phyloP scores from a whole-genome alignment of 345 rosid genomes.

The Salix brachista region DNA sequence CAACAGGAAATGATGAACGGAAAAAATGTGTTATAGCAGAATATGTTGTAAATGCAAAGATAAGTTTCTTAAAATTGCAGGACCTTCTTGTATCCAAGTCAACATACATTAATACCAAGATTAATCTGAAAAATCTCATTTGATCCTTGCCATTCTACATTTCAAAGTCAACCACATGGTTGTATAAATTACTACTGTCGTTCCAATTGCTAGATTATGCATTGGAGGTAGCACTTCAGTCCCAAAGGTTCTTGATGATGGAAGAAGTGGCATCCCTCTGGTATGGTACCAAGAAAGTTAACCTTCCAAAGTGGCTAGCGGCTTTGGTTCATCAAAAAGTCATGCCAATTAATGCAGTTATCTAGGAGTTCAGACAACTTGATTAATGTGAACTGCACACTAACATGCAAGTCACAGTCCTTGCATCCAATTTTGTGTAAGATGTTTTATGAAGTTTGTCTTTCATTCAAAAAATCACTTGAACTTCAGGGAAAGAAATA shows the following conservation, averaged over 20 bases:
- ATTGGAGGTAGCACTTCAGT: not conserved
- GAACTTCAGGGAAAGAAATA: not conserved
- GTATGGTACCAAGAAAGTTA: not conserved
- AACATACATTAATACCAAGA: not conserved
- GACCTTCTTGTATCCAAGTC: not conserved
- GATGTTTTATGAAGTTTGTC: not conserved
- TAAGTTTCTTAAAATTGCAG: not conserved
- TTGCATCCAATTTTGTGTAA: not conserved
- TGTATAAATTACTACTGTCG: no score
- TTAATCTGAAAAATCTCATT: not conserved
- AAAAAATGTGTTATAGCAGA: not conserved
- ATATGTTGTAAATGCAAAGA: not conserved
- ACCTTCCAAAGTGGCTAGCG: not conserved
- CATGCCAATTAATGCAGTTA: not conserved
- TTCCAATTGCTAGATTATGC: not conserved
- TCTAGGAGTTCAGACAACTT: not conserved
- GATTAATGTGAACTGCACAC: not conserved
- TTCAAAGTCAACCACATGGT: not conserved
- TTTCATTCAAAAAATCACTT: not conserved
- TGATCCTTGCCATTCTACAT: not conserved
- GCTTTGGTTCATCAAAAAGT: not conserved
- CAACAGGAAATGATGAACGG: not conserved
- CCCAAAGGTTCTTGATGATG: not conserved
- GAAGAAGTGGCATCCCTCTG: not conserved
- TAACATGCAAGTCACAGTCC: not conserved